Conservation (phyloP, 139 green algal genomes). For the Zygnema cylindricum region DNA sequence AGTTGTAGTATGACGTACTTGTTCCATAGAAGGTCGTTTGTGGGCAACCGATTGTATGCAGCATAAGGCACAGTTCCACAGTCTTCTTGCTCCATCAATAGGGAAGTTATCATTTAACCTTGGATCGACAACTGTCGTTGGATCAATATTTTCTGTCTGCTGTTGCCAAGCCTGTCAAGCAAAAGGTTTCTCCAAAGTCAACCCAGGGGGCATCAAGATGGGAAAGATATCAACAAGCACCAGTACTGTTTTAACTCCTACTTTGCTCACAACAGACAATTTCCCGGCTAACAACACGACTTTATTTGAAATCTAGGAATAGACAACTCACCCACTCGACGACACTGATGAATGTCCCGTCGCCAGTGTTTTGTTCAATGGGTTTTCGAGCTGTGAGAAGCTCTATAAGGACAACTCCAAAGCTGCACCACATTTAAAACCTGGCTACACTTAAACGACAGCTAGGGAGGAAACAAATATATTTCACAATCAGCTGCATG, state of each 20-base stretch:
- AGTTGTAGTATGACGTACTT: neutral
- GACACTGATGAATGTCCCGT: constrained; percentile 2
- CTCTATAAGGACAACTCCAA: constrained; percentile 49
- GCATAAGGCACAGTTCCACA: constrained; percentile 9
- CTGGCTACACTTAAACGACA: too few relatives aligned
- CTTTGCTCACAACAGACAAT: too few relatives aligned
- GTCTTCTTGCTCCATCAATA: neutral
- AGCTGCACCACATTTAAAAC: constrained; percentile 17
- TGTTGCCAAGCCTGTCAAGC: constrained; percentile 36
- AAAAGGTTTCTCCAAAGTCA: too few relatives aligned
- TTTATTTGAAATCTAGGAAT: neutral
- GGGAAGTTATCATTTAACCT: neutral
- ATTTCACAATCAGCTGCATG: too few relatives aligned
- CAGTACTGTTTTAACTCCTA: too few relatives aligned
- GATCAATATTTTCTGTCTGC: neutral
- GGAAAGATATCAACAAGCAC: too few relatives aligned
- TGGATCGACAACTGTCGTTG: neutral
- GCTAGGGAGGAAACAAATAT: too few relatives aligned
- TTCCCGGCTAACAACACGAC: too few relatives aligned
- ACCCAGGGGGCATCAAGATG: too few relatives aligned
- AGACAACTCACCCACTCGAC: constrained; percentile 33
- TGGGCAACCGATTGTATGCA: constrained; percentile 11
- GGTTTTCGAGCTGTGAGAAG: constrained; percentile 37
- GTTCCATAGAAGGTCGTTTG: constrained; percentile 28
- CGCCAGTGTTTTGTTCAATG: constrained; percentile 25